Evolutionary conservation across 345 rosid species (phyloP).

Genomic region (Salix exigua): DNA sequence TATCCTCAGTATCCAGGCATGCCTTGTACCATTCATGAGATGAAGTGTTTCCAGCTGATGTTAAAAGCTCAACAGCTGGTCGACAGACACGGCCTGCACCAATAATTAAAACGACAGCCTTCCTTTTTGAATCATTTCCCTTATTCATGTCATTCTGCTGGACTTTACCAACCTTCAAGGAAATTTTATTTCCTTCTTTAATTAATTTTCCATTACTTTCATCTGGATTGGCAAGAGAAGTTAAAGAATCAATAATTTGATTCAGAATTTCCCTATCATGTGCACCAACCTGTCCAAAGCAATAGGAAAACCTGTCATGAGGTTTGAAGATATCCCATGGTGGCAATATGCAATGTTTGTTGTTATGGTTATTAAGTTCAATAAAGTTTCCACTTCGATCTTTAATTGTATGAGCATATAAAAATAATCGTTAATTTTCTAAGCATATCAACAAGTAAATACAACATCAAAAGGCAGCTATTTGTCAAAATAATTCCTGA

Average conservation of each 20-base stretch:
- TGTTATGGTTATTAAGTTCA: neutral
- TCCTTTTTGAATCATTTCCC: constrained; percentile 33
- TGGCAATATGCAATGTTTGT: neutral
- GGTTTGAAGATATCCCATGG: neutral
- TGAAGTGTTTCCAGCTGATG: constrained; percentile 49
- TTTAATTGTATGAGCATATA: neutral
- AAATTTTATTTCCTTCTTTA: constrained; percentile 40
- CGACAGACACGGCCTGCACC: constrained; percentile 95
- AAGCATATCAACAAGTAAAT: neutral
- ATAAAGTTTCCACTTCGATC: neutral
- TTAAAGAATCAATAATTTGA: constrained; percentile 82
- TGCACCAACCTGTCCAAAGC: constrained; percentile 73
- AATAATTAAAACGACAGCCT: constrained; percentile 58
- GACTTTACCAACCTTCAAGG: constrained; percentile 49
- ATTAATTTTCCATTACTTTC: constrained; percentile 28
- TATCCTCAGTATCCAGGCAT: constrained; percentile 34
- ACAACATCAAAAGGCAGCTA: neutral
- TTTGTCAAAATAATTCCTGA: neutral
- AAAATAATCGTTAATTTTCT: neutral
- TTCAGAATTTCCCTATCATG: constrained; percentile 69
- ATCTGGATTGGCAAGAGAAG: constrained; percentile 62
- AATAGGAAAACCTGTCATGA: constrained; percentile 15
- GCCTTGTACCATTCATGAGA: constrained; percentile 43
- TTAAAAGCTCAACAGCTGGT: constrained; percentile 74
- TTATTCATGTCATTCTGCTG: constrained; percentile 38